These are phyloP conservation scores for Inosperma sp. DNA, from an alignment of 768 basidiomycete species.

Conservation along the genomic window DNA sequence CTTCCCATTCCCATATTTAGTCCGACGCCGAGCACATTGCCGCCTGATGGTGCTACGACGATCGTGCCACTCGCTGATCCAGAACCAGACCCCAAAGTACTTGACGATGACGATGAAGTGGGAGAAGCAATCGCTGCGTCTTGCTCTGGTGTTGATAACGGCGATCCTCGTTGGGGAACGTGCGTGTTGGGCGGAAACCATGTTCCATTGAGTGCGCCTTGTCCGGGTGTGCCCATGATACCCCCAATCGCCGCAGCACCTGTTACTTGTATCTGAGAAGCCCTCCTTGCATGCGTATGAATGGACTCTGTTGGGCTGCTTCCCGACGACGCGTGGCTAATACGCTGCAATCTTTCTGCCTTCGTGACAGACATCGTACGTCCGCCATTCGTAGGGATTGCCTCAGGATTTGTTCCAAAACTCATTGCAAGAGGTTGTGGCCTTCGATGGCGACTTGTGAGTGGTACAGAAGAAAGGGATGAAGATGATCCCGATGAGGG, in stretches of 20 bases:
- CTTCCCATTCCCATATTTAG: background rate
- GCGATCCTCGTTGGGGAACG: slow-evolving; percentile 18
- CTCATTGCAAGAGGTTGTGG: slow-evolving; percentile 9
- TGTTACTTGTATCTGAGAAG: slow-evolving; percentile 1
- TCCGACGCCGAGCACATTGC: background rate
- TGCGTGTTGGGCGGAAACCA: slow-evolving; percentile 26
- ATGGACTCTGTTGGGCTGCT: slow-evolving; percentile 10
- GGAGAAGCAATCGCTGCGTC: slow-evolving; percentile 19
- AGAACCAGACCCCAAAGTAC: background rate
- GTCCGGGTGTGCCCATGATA: slow-evolving; percentile 1
- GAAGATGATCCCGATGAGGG: slow-evolving; percentile 17
- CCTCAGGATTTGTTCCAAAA: background rate
- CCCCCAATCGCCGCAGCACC: background rate
- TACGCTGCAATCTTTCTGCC: slow-evolving; percentile 31
- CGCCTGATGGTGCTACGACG: background rate
- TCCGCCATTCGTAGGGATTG: slow-evolving; percentile 22
- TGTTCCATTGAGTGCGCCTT: slow-evolving; percentile 24
- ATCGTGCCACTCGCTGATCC: background rate
- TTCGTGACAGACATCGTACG: slow-evolving; percentile 31
- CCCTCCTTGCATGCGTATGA: slow-evolving; percentile 3
- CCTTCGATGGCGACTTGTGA: slow-evolving; percentile 10
- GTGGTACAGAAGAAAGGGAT: slow-evolving; percentile 13
- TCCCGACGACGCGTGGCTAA: slow-evolving; percentile 23
- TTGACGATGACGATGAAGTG: slow-evolving; percentile 12
- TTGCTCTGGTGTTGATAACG: slow-evolving; percentile 35